These are phyloP conservation scores for Russula earlei DNA, from an alignment of 768 basidiomycete species.

Conservation along the genomic window DNA sequence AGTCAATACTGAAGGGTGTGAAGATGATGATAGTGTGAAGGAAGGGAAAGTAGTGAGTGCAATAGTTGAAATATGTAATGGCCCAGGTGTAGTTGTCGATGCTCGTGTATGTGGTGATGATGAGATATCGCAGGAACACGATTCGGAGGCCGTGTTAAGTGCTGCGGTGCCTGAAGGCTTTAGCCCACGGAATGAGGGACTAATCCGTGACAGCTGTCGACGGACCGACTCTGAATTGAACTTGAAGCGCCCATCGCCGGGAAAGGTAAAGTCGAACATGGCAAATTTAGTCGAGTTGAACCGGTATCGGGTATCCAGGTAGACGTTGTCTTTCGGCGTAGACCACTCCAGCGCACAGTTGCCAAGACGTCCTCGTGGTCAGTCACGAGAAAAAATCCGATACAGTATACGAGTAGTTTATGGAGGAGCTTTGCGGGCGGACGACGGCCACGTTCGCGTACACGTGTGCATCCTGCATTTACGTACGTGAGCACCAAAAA, in stretches of 20 bases:
- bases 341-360: no score
- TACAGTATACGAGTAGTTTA: no score
- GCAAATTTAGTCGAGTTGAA: neutral
- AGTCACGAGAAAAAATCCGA: neutral
- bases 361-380: neutral
- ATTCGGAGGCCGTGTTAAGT: neutral
- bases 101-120: neutral
- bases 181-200: neutral
- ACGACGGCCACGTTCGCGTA: no score
- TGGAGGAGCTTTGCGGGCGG: no score
- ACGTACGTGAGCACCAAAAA: no score
- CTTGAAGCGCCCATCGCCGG: conserved; percentile 4
- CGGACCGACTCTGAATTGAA: conserved; percentile 10
- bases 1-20: neutral
- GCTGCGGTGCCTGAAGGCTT: neutral
- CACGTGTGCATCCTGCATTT: no score
- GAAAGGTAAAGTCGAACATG: neutral
- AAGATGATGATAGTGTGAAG: neutral
- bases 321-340: no score
- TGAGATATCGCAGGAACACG: neutral
- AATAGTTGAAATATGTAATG: neutral
- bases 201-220: neutral
- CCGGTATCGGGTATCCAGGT: no score
- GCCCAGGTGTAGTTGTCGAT: neutral
- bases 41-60: conserved; percentile 4